phyloP scores from a whole-genome alignment of 2,329 filamentous ascomycete genomes.

The Diplodia mutila region DNA sequence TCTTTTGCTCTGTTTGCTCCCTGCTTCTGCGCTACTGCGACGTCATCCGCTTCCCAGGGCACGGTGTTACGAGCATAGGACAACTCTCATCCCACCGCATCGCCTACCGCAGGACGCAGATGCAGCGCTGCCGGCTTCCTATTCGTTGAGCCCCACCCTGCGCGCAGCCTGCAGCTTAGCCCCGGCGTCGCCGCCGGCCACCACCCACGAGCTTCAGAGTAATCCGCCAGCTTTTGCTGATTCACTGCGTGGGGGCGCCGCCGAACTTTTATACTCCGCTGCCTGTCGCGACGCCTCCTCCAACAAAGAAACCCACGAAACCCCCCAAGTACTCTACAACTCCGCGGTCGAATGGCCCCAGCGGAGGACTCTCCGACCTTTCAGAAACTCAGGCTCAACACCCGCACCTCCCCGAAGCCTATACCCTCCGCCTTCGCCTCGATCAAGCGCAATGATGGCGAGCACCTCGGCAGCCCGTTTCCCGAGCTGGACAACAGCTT shows the following conservation, averaged over 20 bases:
- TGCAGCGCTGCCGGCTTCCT: constrained; percentile 9
- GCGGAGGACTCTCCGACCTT: constrained; percentile 46
- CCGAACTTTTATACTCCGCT: constrained; percentile 29
- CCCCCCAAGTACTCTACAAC: neutral
- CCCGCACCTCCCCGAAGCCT: constrained; percentile 39
- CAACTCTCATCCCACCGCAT: constrained; percentile 16
- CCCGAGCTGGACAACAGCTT: constrained; percentile 29
- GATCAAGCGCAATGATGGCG: constrained; percentile 30
- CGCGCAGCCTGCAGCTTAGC: constrained; percentile 13
- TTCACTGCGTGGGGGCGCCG: constrained; percentile 17
- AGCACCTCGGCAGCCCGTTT: constrained; percentile 29
- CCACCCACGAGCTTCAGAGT: constrained; percentile 20
- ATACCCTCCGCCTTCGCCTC: constrained; percentile 43
- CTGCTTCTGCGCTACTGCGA: neutral
- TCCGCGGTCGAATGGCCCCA: constrained; percentile 42
- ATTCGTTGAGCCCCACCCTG: constrained; percentile 23
- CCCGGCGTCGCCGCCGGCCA: constrained; percentile 19
- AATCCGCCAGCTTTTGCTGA: constrained; percentile 24
- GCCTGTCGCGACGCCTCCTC: constrained; percentile 35
- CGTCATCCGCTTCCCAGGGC: neutral
- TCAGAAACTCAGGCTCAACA: constrained; percentile 49
- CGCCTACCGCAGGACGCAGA: constrained; percentile 11
- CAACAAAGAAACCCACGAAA: constrained; percentile 32
- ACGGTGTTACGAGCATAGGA: constrained; percentile 12
- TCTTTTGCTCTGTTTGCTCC: neutral